phyloP scores from a whole-genome alignment of 2,329 filamentous ascomycete genomes.

The Annulohypoxylon truncatum region DNA sequence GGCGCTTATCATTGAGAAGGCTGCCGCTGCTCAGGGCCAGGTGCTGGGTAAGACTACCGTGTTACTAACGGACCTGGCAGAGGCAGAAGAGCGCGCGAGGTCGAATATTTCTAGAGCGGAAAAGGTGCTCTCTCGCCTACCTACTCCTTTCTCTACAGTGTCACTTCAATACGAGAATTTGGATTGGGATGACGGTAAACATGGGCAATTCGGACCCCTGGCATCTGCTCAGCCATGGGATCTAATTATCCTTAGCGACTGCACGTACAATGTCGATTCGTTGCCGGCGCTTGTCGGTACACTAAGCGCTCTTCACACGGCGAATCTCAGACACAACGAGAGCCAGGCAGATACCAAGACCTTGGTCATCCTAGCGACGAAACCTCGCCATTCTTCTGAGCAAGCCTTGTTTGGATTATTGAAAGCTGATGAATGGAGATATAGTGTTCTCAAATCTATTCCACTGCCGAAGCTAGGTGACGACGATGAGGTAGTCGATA shows the following conservation, averaged over 20 bases:
- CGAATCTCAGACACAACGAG: slow-evolving; percentile 44
- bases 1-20: slow-evolving; percentile 51
- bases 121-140: not conserved
- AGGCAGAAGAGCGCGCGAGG: slow-evolving; percentile 62
- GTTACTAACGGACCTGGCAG: slow-evolving; percentile 67
- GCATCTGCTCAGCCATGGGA: slow-evolving; percentile 60
- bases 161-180: slow-evolving; percentile 63
- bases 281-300: slow-evolving; percentile 66
- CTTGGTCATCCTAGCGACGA: slow-evolving; percentile 66
- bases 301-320: slow-evolving; percentile 60
- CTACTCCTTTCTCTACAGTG: not conserved
- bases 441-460: slow-evolving; percentile 56
- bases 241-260: slow-evolving; percentile 67
- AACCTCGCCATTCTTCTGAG: slow-evolving; percentile 67
- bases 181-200: slow-evolving; percentile 66
- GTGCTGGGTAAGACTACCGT: slow-evolving; percentile 46
- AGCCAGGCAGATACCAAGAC: slow-evolving; percentile 43
- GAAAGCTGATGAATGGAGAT: slow-evolving; percentile 58
- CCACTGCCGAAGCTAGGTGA: slow-evolving; percentile 60
- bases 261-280: slow-evolving; percentile 70
- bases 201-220: slow-evolving; percentile 58
- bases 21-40: slow-evolving; percentile 32
- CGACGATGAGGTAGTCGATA: slow-evolving; percentile 60
- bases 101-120: slow-evolving; percentile 58
- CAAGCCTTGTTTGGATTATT: slow-evolving; percentile 61